Percentiles rank a stretch among this genome's conserved stretches.
Evolutionary conservation across 345 rosid species (phyloP).

Genomic region (Boechera divaricarpa): DNA sequence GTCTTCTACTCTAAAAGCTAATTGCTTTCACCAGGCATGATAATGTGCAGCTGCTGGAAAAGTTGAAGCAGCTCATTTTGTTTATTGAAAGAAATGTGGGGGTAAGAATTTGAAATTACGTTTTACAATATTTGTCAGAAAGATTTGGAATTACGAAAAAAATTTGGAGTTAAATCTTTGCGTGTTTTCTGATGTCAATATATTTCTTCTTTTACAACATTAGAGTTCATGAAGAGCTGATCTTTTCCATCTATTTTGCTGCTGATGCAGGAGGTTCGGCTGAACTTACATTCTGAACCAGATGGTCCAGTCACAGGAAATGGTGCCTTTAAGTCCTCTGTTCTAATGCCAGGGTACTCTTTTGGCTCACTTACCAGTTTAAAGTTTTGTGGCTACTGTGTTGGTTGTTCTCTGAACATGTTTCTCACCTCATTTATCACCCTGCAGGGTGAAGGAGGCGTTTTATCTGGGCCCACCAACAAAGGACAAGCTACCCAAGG

Average conservation of each 20-base stretch:
- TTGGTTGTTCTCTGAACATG: constrained; percentile 8
- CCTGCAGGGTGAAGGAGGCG: constrained; percentile 79
- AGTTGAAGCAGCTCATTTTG: constrained; percentile 86
- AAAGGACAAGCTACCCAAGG: constrained; percentile 73
- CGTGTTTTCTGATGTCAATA: constrained; percentile 17
- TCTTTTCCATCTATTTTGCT: constrained; percentile 10
- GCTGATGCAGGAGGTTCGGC: constrained; percentile 63
- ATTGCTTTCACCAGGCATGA: constrained; percentile 78
- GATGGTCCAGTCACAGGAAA: constrained; percentile 94
- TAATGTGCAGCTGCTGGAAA: constrained; percentile 81
- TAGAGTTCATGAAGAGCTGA: constrained; percentile 19
- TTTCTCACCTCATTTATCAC: constrained; percentile 36
- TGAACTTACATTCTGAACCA: constrained; percentile 89
- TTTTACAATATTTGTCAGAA: neutral
- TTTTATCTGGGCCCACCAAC: constrained; percentile 81
- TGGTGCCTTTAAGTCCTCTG: constrained; percentile 81
- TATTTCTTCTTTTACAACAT: neutral
- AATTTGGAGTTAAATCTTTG: constrained; percentile 10
- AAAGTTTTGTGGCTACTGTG: constrained; percentile 2
- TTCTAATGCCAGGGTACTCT: constrained; percentile 83
- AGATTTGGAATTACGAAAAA: neutral
- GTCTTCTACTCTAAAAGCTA: constrained; percentile 39
- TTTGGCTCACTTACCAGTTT: constrained; percentile 19
- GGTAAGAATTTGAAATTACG: constrained; percentile 54
- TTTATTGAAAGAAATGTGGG: constrained; percentile 85